phyloP scores from a whole-genome alignment of 805 yeast genomes.

The Teunomyces stri region DNA sequence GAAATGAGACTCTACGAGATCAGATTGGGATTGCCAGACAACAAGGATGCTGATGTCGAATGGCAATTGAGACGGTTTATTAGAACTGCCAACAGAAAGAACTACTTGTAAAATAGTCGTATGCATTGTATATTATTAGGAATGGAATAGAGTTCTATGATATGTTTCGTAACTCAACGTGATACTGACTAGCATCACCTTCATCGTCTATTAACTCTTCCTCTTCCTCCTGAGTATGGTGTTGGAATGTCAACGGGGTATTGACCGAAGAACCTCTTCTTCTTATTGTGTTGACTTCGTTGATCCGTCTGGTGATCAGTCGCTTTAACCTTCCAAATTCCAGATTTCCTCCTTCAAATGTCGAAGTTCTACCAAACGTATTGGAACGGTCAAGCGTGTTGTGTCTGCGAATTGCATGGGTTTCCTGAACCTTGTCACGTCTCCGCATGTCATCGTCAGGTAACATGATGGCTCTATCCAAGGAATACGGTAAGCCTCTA shows the following conservation, averaged over 20 bases:
- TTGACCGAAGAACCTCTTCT: slow-evolving; percentile 4
- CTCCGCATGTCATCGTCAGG: slow-evolving; percentile 65
- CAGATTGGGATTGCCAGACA: slow-evolving; percentile 85
- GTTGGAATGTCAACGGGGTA: background rate
- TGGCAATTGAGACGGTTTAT: slow-evolving; percentile 93
- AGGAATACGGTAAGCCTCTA: slow-evolving; percentile 90
- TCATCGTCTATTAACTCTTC: background rate
- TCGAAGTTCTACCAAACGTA: slow-evolving; percentile 8
- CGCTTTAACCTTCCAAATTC: slow-evolving; percentile 6
- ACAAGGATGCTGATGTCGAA: slow-evolving; percentile 96
- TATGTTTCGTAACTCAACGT: slow-evolving; percentile 1
- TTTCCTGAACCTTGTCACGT: slow-evolving; percentile 60
- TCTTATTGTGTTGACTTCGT: background rate
- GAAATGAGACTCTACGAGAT: slow-evolving; percentile 93
- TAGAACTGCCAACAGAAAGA: slow-evolving; percentile 93
- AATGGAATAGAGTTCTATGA: slow-evolving; percentile 2
- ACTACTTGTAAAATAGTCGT: slow-evolving; percentile 49
- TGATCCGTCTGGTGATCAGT: slow-evolving; percentile 3
- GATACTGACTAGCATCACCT: background rate
- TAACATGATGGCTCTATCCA: slow-evolving; percentile 90
- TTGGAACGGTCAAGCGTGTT: slow-evolving; percentile 24
- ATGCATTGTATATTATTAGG: slow-evolving; percentile 5
- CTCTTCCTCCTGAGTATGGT: background rate
- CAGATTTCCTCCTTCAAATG: slow-evolving; percentile 6
- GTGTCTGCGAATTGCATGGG: slow-evolving; percentile 40